Conservation (phyloP, 2,329 filamentous ascomycete genomes). For the Xenoacremonium recifei region DNA sequence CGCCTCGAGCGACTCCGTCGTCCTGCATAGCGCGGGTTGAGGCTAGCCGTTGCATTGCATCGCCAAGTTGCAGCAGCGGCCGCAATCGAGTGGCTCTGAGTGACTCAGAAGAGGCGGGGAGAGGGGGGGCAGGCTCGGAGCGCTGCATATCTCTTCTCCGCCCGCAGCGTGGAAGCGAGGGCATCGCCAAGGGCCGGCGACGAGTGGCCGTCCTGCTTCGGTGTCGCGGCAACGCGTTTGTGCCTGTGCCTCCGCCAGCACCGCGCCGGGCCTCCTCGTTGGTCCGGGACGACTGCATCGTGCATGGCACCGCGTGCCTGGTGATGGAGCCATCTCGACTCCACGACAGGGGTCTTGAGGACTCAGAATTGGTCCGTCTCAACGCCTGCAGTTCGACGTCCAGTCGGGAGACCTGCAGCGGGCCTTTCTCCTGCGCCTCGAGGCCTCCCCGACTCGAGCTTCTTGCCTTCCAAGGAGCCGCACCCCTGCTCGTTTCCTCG, state of each 20-base stretch:
- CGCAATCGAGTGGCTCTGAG: slow-evolving; percentile 23
- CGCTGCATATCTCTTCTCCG: slow-evolving; percentile 5
- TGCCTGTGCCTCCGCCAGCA: no score
- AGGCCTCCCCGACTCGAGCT: slow-evolving; percentile 7
- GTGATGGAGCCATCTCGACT: neutral
- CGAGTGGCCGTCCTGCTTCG: no score
- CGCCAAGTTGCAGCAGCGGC: slow-evolving; percentile 10
- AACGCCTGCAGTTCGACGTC: slow-evolving; percentile 13
- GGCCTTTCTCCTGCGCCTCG: slow-evolving; percentile 11
- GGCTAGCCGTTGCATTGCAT: no score
- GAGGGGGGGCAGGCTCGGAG: slow-evolving; percentile 9
- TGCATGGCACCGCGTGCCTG: neutral
- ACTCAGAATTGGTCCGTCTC: slow-evolving; percentile 13
- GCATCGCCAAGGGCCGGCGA: no score
- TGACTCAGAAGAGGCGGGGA: slow-evolving; percentile 21
- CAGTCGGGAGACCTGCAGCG: slow-evolving; percentile 20
- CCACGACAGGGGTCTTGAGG: neutral
- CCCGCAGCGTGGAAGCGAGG: slow-evolving; percentile 11
- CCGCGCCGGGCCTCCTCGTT: slow-evolving; percentile 13
- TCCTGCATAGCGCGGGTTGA: no score
- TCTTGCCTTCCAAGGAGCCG: no score
- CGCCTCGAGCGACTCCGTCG: slow-evolving; percentile 24
- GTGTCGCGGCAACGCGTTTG: slow-evolving; percentile 11
- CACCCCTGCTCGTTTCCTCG: no score
- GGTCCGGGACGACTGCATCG: slow-evolving; percentile 1